These are phyloP conservation scores for Ceriops zippeliana DNA, from an alignment of 345 rosid species.

Conservation along the genomic window DNA sequence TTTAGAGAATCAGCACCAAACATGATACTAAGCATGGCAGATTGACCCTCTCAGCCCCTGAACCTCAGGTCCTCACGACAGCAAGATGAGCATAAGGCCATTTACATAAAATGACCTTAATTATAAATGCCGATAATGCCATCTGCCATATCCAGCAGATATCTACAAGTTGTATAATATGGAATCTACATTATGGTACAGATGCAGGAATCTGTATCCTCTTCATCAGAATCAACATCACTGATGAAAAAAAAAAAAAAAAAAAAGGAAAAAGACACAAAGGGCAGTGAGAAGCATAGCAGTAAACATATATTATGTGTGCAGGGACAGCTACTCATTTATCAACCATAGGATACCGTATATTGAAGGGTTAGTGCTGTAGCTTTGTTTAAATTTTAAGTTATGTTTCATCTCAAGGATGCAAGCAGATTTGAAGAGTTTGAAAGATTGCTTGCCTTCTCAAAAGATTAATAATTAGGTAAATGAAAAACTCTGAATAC, in stretches of 20 bases:
- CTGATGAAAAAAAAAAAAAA: constrained; percentile 48
- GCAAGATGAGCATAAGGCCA: constrained; percentile 24
- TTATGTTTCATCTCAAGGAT: too few species aligned
- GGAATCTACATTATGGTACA: constrained; percentile 78
- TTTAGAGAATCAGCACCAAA: constrained; percentile 4
- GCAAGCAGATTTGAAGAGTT: too few species aligned
- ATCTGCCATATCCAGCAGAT: constrained; percentile 11
- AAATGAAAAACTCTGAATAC: too few species aligned
- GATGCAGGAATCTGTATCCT: constrained; percentile 71
- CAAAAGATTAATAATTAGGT: too few species aligned
- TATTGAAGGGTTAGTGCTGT: too few species aligned
- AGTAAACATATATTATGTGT: background rate
- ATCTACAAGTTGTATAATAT: constrained; percentile 14
- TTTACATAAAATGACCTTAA: constrained; percentile 13
- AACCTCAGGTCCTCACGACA: constrained; percentile 17
- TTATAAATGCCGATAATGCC: constrained; percentile 11
- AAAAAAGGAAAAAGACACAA: too few species aligned
- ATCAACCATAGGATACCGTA: background rate
- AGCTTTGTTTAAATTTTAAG: too few species aligned
- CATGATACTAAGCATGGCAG: constrained; percentile 19
- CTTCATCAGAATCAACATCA: constrained; percentile 79
- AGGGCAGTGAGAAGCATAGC: background rate
- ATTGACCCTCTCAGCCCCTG: constrained; percentile 15
- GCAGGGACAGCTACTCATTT: background rate
- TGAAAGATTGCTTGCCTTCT: too few species aligned